Evolutionary conservation across 257 asterid genomes (phyloP).

Genomic region (Sherardia arvensis): DNA sequence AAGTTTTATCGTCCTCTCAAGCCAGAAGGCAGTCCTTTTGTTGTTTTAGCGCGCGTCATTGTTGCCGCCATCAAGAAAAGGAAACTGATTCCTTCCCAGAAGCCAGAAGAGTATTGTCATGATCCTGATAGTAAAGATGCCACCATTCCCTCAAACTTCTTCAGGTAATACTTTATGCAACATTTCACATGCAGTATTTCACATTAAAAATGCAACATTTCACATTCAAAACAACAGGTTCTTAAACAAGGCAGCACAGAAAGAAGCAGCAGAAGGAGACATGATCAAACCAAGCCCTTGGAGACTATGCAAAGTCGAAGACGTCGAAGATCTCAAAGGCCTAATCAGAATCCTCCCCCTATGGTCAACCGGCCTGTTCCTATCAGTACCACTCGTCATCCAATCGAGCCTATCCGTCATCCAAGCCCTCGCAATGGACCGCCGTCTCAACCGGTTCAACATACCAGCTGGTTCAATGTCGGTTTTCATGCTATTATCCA

Average conservation of each 20-base stretch:
- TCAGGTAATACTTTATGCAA: conserved; percentile 13
- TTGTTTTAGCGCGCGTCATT: conserved; percentile 38
- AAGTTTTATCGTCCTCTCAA: conserved; percentile 21
- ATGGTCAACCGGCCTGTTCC: conserved; percentile 58
- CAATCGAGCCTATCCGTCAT: conserved; percentile 41
- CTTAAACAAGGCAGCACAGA: conserved; percentile 54
- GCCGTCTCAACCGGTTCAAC: conserved; percentile 35
- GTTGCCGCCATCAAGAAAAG: conserved; percentile 44
- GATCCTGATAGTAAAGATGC: conserved; percentile 11
- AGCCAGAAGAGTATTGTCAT: conserved; percentile 38
- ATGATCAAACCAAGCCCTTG: conserved; percentile 20
- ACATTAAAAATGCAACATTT: too few species aligned
- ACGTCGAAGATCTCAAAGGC: conserved; percentile 58
- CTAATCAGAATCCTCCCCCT: conserved; percentile 49
- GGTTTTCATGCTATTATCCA: conserved; percentile 41
- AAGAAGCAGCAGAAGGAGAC: conserved; percentile 30
- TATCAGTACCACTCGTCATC: conserved; percentile 54
- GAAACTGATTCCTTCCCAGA: conserved; percentile 22
- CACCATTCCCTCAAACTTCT: conserved; percentile 15
- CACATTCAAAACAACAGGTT: conserved; percentile 25
- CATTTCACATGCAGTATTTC: too few species aligned
- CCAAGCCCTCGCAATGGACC: conserved; percentile 71
- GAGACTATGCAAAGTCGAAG: conserved; percentile 39
- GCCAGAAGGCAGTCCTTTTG: conserved; percentile 57
- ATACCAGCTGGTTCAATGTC: conserved; percentile 60